A percentile compares a stretch with the other conserved stretches of the same genome.
These are phyloP conservation scores for Mycosphaerella arachidis DNA, from an alignment of 2,329 filamentous ascomycete species.

Conservation along the genomic window DNA sequence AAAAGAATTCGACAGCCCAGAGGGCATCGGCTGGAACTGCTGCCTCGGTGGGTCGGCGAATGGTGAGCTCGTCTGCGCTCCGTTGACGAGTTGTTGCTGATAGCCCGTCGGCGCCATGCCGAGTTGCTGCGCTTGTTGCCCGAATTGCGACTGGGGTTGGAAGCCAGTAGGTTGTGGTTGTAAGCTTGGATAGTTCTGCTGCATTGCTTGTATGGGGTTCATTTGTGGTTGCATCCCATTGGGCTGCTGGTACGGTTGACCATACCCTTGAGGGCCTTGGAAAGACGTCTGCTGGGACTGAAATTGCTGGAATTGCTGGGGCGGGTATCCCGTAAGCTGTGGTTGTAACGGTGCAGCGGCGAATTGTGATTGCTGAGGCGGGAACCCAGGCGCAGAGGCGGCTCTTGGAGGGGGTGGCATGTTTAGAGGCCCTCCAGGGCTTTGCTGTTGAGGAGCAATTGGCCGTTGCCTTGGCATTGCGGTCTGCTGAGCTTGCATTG, in stretches of 20 bases:
- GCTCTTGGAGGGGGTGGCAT: constrained; percentile 76
- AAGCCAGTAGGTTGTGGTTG: constrained; percentile 40
- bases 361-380: constrained; percentile 60
- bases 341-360: constrained; percentile 70
- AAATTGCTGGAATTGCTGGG: constrained; percentile 36
- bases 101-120: constrained; percentile 31
- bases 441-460: constrained; percentile 58
- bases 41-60: constrained; percentile 53
- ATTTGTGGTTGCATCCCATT: constrained; percentile 28
- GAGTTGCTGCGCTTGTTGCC: constrained; percentile 17
- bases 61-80: constrained; percentile 45
- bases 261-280: constrained; percentile 18
- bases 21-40: constrained; percentile 35
- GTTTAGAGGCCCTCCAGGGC: constrained; percentile 59
- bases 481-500: constrained; percentile 34
- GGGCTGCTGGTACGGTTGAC: constrained; percentile 38
- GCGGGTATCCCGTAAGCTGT: constrained; percentile 71
- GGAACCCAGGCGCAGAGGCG: constrained; percentile 75
- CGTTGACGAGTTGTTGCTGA: constrained; percentile 51
- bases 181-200: constrained; percentile 29
- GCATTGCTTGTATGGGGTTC: constrained; percentile 6
- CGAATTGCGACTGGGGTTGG: constrained; percentile 20
- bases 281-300: constrained; percentile 38
- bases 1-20: constrained; percentile 35
- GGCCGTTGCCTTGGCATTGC: constrained; percentile 62